A percentile compares a stretch with the other conserved stretches of the same genome.
These are phyloP conservation scores for Chenopodium berlandieri DNA, from an alignment of 148 eudicot species.

Conservation along the genomic window DNA sequence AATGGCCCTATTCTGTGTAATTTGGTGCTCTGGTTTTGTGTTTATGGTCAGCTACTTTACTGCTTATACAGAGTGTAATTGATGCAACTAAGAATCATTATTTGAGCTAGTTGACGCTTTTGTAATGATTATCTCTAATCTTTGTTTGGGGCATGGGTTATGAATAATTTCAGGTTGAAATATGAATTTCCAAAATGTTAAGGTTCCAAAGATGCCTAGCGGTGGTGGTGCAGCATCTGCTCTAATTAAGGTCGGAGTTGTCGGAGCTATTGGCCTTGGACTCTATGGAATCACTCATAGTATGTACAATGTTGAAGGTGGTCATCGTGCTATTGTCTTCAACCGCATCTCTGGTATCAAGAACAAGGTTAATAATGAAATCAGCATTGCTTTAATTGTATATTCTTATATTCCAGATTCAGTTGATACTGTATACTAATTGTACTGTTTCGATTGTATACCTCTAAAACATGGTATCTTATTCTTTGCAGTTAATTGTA, in stretches of 20 bases:
- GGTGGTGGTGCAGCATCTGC: conserved; percentile 79
- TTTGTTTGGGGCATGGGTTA: not conserved
- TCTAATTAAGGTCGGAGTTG: conserved; percentile 54
- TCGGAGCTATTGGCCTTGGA: conserved; percentile 66
- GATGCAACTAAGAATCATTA: not conserved
- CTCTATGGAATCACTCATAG: conserved; percentile 70
- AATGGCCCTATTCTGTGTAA: not conserved
- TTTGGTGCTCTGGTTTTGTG: not conserved
- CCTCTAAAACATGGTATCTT: not conserved
- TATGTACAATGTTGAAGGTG: conserved; percentile 91
- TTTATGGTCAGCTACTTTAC: not conserved
- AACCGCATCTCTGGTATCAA: conserved; percentile 84
- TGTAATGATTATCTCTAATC: not conserved
- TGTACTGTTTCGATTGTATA: no score
- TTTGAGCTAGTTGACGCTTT: not conserved
- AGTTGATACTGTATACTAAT: not conserved
- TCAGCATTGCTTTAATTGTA: not conserved
- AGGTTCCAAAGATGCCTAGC: conserved; percentile 79
- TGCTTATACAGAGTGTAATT: not conserved
- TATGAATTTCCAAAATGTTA: conserved; percentile 83
- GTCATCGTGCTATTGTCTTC: conserved; percentile 92
- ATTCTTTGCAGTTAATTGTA: not conserved
- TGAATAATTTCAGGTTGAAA: conserved; percentile 24
- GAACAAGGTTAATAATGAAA: conserved; percentile 54
- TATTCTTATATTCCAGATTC: no score